Base-by-base conservation (phyloP, 2,329 filamentous ascomycete genomes). In the Dothiorella sarmentorum region DNA sequence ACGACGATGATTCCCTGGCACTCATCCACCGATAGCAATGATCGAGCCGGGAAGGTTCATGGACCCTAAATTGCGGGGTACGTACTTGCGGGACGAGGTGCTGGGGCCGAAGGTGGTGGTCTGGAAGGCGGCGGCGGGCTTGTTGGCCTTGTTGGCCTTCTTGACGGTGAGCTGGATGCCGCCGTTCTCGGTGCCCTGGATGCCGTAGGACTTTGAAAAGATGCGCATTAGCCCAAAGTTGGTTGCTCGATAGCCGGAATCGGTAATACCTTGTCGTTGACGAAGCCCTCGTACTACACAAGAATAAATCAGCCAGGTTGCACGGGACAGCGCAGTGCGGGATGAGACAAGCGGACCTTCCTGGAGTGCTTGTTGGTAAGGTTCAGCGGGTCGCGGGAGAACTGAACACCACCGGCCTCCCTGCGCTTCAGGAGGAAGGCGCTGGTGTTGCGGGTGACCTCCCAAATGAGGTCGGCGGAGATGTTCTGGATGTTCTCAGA, bases 331-430 rank as follows among this genome's bases (percentile, higher is more conserved):
- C 47, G 64, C 62, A 66, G 63, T 26, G 44, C 33, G n/a, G 11
- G 10, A 15, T 20, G 40, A 47, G 17, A n/a, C 22, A 22, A 42
- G 43, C 75, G 65, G 79, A 94, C 90, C 87, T 96, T 97, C 82
- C 90, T 89, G 70, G 84, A 87, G 83, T 96, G 88, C 80, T 87
- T 82, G 88, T 97, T 97, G 77, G 80, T 83, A 78, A 97, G 80
- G 86, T 97, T 99, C 68, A 97, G 80, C 71, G 92, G 90, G 76
- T 97, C 93, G 70, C 89, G 89, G 69, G 93, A 97, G 85, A 99
- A 91, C 80, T 90, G 89, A 69, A 89, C 82, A 76, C 90, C 89
- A 73, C 90, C 91, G 72, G 82, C 82, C 70, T 80, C 78, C 75
- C 85, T 87, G 81, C 90, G 89, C 88, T 96, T 96, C 76, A 93